Conservation (phyloP, 371 early-diverging fungal species). For the Mortierella sp. region DNA sequence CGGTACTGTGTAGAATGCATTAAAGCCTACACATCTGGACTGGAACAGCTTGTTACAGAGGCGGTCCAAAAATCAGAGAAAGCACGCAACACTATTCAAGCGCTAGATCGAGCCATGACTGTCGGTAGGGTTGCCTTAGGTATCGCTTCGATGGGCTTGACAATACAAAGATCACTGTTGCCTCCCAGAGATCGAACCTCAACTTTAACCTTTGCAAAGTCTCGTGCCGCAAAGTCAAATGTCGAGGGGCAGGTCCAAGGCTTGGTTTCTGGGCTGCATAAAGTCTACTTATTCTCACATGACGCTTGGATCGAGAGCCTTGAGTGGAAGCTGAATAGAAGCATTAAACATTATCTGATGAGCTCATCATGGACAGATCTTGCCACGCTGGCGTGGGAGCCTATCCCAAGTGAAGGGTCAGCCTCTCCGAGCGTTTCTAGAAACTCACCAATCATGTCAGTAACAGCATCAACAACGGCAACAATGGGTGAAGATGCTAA, state of each 20-base stretch:
- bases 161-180: constrained; percentile 23
- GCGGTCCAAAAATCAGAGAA: constrained; percentile 47
- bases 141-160: constrained; percentile 25
- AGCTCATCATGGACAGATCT: constrained; percentile 52
- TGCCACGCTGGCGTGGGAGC: constrained; percentile 50
- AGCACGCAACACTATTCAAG: constrained; percentile 39
- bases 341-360: constrained; percentile 26
- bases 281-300: constrained; percentile 56
- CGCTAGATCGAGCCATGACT: constrained; percentile 50
- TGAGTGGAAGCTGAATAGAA: constrained; percentile 29
- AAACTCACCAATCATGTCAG: neutral
- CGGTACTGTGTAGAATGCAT: constrained; percentile 32
- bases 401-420: constrained; percentile 23
- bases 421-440: neutral
- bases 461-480: neutral
- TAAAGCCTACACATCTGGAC: constrained; percentile 26
- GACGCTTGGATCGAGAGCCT: constrained; percentile 60
- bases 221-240: constrained; percentile 31
- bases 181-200: constrained; percentile 17
- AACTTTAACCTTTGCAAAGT: constrained; percentile 30
- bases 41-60: constrained; percentile 40
- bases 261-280: constrained; percentile 14
- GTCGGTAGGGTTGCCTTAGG: constrained; percentile 40
- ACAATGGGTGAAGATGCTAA: constrained; percentile 17
- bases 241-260: constrained; percentile 31